Evolutionary conservation across 768 basidiomycete genomes (phyloP), one percentile per base, ranked within the genome.

Genomic region (Auriscalpium orientale): DNA sequence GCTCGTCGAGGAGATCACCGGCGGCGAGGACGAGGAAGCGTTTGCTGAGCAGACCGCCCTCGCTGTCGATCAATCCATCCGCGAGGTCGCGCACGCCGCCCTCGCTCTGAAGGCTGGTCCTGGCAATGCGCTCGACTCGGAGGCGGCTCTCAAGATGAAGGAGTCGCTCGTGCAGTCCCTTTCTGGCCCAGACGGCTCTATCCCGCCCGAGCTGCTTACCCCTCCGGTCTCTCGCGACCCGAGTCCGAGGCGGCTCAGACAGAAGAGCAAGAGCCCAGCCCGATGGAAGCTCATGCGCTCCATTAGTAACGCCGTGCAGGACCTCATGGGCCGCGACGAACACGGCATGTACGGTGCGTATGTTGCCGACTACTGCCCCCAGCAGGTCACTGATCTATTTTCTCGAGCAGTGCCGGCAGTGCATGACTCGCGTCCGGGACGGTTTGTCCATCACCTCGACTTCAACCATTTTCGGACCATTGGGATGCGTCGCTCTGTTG

Each of bases 391-490:
- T 47, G n/a, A 51, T 11, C 21, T 13, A 33, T 28, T 8, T 37
- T 5, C 16, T 43, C 10, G 33, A 46, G 4, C 60, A 89, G 87
- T 91, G 45, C 88, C 87, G 40, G 77, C 77, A 2, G 76, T 85
- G 18, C 73, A 80, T 58, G 89, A 89, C 67, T 80, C 87, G 53
- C 79, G 84, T 54, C 84, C 90, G 34, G 86, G 89, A 52, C 81
- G 89, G 57, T 89, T 87, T 65, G 85, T 97, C 37, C 85, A 82
- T 40, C 87, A 92, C 69, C 73, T 99, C 13, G 91, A 92, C 66
- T 99, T 99, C 66, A 95, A 92, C 64, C 93, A 95, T 68, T 99
- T 99, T 76, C 84, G 95, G 28, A 95, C 97, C 22, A 93, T 95
- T 55, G 95, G 95, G 0, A 94, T 98, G 84, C 82, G 92, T 49